Conservation (phyloP, 768 basidiomycete genomes). For the Udeniomyces megalosporus region DNA sequence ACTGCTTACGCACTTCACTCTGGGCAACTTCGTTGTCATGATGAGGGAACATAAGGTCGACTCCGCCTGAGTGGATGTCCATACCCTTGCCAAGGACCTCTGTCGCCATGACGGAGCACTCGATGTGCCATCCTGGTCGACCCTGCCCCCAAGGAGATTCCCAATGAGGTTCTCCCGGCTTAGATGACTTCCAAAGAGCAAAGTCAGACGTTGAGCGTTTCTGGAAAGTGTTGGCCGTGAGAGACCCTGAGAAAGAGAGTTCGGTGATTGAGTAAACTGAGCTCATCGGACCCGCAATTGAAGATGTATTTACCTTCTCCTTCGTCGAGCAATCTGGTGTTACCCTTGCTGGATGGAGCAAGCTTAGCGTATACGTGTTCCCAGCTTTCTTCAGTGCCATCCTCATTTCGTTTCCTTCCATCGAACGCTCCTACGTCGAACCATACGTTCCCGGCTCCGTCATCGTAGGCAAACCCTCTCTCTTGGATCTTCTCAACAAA, state of each 20-base stretch:
- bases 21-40: slow-evolving; percentile 99
- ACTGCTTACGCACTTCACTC: slow-evolving; percentile 48
- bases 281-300: background rate
- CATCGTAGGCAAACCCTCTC: slow-evolving; percentile 65
- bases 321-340: slow-evolving; percentile 71
- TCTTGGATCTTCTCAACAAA: slow-evolving; percentile 72
- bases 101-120: slow-evolving; percentile 96
- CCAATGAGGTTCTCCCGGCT: slow-evolving; percentile 93
- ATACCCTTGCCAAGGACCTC: slow-evolving; percentile 75
- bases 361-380: slow-evolving; percentile 79
- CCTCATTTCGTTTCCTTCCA: slow-evolving; percentile 22
- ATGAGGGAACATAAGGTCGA: slow-evolving; percentile 96
- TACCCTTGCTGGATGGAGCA: slow-evolving; percentile 90
- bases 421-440: slow-evolving; percentile 79
- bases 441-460: slow-evolving; percentile 67
- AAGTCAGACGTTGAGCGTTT: slow-evolving; percentile 81
- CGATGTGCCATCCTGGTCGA: slow-evolving; percentile 98
- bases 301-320: slow-evolving; percentile 53
- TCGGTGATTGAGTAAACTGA: background rate
- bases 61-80: slow-evolving; percentile 96
- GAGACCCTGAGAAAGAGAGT: slow-evolving; percentile 35
- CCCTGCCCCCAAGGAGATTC: slow-evolving; percentile 88
- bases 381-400: slow-evolving; percentile 22
- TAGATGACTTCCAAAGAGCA: slow-evolving; percentile 93
- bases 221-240: slow-evolving; percentile 39